phyloP scores from a whole-genome alignment of 2,329 filamentous ascomycete genomes.

The Helminthosporium solani region DNA sequence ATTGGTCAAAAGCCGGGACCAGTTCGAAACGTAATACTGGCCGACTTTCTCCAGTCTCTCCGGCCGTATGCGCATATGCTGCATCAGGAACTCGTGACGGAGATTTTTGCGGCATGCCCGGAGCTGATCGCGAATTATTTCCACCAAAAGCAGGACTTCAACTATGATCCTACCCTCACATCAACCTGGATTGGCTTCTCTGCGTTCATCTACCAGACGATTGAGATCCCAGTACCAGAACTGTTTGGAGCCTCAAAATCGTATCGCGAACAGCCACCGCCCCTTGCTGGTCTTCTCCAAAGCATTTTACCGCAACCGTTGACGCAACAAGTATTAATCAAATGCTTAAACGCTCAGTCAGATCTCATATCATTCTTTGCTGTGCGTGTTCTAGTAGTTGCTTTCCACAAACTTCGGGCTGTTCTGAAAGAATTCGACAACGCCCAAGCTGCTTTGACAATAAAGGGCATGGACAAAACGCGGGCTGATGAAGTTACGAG shows the following conservation, averaged over 20 bases:
- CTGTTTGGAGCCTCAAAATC: slow-evolving; percentile 67
- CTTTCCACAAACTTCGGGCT: slow-evolving; percentile 73
- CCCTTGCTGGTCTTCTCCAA: slow-evolving; percentile 75
- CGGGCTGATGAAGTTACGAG: slow-evolving; percentile 11
- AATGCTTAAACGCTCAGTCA: slow-evolving; percentile 75
- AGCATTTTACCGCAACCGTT: slow-evolving; percentile 82
- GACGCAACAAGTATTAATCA: slow-evolving; percentile 73
- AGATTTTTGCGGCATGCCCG: slow-evolving; percentile 77
- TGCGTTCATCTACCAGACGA: slow-evolving; percentile 78
- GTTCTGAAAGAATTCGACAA: slow-evolving; percentile 63
- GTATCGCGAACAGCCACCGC: slow-evolving; percentile 70
- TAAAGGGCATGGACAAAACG: slow-evolving; percentile 7
- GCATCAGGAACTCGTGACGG: slow-evolving; percentile 77
- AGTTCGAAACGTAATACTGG: slow-evolving; percentile 76
- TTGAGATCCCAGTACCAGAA: slow-evolving; percentile 71
- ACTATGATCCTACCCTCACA: slow-evolving; percentile 87
- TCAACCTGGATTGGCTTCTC: slow-evolving; percentile 95
- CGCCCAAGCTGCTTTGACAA: slow-evolving; percentile 43
- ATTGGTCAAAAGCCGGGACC: slow-evolving; percentile 71
- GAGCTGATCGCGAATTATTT: slow-evolving; percentile 91
- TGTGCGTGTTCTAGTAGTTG: slow-evolving; percentile 72
- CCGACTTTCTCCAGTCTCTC: slow-evolving; percentile 75
- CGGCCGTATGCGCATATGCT: slow-evolving; percentile 79
- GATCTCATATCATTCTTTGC: slow-evolving; percentile 83
- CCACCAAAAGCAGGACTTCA: slow-evolving; percentile 70